Conservation (phyloP, 2,329 filamentous ascomycete genomes). For the Alternaria gansuensis region DNA sequence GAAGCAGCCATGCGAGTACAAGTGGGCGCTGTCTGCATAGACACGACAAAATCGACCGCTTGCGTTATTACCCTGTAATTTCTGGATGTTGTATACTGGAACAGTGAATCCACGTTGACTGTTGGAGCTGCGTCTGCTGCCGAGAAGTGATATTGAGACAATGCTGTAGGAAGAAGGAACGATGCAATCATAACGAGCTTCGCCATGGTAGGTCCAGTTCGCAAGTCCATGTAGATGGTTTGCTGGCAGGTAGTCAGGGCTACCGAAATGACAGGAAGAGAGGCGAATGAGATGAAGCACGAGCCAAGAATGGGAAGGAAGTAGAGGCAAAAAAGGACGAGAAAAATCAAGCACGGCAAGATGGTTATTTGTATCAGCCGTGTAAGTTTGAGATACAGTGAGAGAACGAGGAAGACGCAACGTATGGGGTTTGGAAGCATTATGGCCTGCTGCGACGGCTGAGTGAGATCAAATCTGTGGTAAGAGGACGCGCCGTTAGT, state of each 20-base stretch:
- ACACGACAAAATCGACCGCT: constrained; percentile 36
- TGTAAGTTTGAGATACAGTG: constrained; percentile 12
- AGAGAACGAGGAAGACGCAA: constrained; percentile 17
- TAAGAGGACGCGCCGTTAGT: constrained; percentile 23
- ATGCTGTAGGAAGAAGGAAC: not conserved
- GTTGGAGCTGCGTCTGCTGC: constrained; percentile 25
- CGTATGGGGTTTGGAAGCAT: constrained; percentile 14
- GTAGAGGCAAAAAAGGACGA: constrained; percentile 3
- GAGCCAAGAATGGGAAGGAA: constrained; percentile 2
- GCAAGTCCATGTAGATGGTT: not conserved
- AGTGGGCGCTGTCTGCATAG: constrained; percentile 42
- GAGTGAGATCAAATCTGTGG: constrained; percentile 29
- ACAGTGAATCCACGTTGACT: constrained; percentile 31
- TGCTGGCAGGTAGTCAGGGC: not conserved
- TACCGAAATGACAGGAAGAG: not conserved
- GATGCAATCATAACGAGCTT: not conserved
- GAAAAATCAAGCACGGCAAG: constrained; percentile 2
- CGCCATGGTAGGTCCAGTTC: not conserved
- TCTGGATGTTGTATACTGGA: constrained; percentile 35
- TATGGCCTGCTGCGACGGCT: constrained; percentile 10
- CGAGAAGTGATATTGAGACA: constrained; percentile 29
- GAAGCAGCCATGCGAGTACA: constrained; percentile 64
- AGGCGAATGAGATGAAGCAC: not conserved
- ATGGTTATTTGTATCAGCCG: not conserved
- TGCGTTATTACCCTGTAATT: constrained; percentile 38